These are phyloP conservation scores for Gloeophyllum trabeum DNA, from an alignment of 768 basidiomycete species.

Conservation along the genomic window DNA sequence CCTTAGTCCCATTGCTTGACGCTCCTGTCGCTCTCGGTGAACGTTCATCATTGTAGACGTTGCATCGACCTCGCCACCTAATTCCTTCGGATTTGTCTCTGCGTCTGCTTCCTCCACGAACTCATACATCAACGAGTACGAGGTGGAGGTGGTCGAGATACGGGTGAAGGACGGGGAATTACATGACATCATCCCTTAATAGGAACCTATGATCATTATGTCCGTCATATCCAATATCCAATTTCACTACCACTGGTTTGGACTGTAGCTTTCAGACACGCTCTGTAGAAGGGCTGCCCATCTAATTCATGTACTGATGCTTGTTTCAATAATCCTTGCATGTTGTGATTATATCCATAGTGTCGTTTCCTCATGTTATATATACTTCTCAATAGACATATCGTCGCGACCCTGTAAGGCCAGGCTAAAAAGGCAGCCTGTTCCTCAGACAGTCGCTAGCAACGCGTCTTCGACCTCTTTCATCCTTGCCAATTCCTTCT, in stretches of 20 bases:
- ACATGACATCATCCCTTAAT: constrained; percentile 59
- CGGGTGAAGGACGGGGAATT: constrained; percentile 72
- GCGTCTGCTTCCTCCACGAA: constrained; percentile 59
- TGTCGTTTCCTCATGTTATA: constrained; percentile 1
- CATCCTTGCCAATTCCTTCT: constrained; percentile 36
- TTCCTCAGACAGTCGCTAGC: constrained; percentile 29
- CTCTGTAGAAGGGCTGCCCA: too few species aligned
- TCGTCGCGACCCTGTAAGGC: neutral
- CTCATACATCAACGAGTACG: constrained; percentile 61
- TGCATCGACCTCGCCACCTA: constrained; percentile 75
- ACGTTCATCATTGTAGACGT: constrained; percentile 37
- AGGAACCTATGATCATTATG: constrained; percentile 1
- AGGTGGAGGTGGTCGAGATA: constrained; percentile 84
- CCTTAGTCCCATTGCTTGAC: constrained; percentile 7
- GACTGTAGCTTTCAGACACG: too few species aligned
- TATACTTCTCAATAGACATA: constrained; percentile 2
- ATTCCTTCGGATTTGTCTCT: constrained; percentile 51
- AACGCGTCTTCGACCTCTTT: constrained; percentile 59
- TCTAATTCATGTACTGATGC: too few species aligned
- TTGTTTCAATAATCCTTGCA: neutral
- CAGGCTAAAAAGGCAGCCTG: neutral
- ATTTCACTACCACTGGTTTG: constrained; percentile 5
- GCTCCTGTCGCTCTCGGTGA: constrained; percentile 5
- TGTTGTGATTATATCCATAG: constrained; percentile 5
- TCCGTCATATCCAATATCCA: constrained; percentile 4